A percentile compares a stretch with the other conserved stretches of the same genome.
These are phyloP conservation scores for Fusarium buxicola DNA, from an alignment of 2,329 filamentous ascomycete species.

Conservation along the genomic window DNA sequence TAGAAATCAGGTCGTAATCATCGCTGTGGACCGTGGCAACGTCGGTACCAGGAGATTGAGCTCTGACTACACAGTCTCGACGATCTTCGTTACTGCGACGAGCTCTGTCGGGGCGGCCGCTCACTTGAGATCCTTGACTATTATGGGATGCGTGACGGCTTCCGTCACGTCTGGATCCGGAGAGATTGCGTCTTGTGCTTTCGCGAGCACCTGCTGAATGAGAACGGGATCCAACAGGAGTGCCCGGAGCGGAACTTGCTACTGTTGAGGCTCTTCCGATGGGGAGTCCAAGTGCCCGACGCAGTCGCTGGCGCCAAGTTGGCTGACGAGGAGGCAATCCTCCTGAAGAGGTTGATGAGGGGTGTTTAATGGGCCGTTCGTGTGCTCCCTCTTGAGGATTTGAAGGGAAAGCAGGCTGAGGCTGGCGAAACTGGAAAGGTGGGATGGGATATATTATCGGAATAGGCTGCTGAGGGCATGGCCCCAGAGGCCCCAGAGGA, in stretches of 20 bases:
- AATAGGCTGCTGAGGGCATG: conserved; percentile 11
- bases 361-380: background rate
- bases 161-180: background rate
- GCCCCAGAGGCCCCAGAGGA: background rate
- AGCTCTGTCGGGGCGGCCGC: background rate
- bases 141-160: background rate
- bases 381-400: background rate
- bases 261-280: conserved; percentile 53
- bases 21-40: conserved; percentile 54
- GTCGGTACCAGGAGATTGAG: conserved; percentile 44
- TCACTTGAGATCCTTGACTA: background rate
- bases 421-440: background rate
- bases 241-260: conserved; percentile 41
- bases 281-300: conserved; percentile 46
- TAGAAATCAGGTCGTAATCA: conserved; percentile 45
- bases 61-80: conserved; percentile 2
- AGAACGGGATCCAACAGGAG: conserved; percentile 12
- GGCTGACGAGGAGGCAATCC: conserved; percentile 29
- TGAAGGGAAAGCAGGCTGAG: background rate
- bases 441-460: conserved; percentile 7
- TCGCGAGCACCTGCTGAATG: background rate
- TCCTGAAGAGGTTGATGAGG: conserved; percentile 1
- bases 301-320: conserved; percentile 46
- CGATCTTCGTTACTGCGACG: background rate
- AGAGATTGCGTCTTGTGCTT: background rate